Evolutionary conservation across 2,329 filamentous ascomycete genomes (phyloP), one percentile per base, ranked within the genome.

Genomic region (Thyridium curvatum): DNA sequence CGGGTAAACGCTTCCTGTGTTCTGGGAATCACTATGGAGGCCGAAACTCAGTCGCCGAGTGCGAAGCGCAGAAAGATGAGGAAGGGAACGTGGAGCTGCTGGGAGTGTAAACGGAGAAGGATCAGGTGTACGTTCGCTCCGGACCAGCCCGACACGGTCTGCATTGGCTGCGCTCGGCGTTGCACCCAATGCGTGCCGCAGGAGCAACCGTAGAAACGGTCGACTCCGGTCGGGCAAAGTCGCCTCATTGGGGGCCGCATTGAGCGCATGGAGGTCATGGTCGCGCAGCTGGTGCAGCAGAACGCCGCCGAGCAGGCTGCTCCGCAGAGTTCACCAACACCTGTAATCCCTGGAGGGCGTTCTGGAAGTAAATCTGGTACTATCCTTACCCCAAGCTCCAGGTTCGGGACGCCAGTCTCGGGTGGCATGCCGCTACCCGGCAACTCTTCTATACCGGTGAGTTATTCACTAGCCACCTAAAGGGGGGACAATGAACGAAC

Each of bases 31-130:
- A 26, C 21, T 10, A 26, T 26, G 21, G 10, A 10, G 6, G 6
- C 21, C 21, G 21, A 26, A 10, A 26, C 21, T 10, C 21, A 6
- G 21, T 10, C 21, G 6, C 21, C 21, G 21, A 26, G 21, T 10
- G 6, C 10, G 21, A 65, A 60, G 46, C 57, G 59, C 38, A 52
- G 61, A 30, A 72, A 65, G 41, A 26, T 74, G 16, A 68, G 72
- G 15, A 77, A 75, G 38, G 74, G 74, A 13, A 78, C 74, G 0
- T 61, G 56, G 21, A 76, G 71, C 40, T 78, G 74, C 51, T 77
- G 73, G 72, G 72, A 77, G 46, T 79, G 74, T 61, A 73, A 73
- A 52, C 64, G 69, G 37, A 64, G 72, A 16, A 79, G 78, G 55
- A 62, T 69, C 5, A 59, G 64, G 3, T 79, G 74, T 48, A 64